These are phyloP conservation scores for Penicillium oxalicum DNA, from an alignment of 2,329 filamentous ascomycete genomes.

Conservation along the genomic window DNA sequence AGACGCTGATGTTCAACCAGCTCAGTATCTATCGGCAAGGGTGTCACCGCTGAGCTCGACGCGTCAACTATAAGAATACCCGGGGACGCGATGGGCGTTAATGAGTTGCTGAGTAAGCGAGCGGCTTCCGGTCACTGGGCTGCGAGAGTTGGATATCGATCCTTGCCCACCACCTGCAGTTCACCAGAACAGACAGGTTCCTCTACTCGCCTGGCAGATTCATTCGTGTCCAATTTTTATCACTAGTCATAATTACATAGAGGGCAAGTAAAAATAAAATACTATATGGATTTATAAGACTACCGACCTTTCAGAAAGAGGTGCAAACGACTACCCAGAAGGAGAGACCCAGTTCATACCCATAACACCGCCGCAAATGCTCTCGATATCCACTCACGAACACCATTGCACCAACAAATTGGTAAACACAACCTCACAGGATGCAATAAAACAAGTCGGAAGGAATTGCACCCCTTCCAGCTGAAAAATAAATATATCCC, in stretches of 20 bases:
- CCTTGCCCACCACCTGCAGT: not conserved
- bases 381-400: not conserved
- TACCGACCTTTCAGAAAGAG: conserved; percentile 8
- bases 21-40: no score
- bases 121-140: not conserved
- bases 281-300: not conserved
- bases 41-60: conserved; percentile 23
- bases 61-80: conserved; percentile 16
- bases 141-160: not conserved
- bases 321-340: conserved; percentile 2
- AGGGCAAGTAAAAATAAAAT: no score
- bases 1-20: no score
- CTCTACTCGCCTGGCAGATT: no score
- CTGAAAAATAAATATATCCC: no score
- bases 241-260: no score
- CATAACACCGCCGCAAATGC: not conserved
- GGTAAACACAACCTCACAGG: not conserved
- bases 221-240: no score
- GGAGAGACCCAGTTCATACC: conserved; percentile 2
- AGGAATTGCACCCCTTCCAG: not conserved
- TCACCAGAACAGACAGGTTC: not conserved
- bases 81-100: conserved; percentile 23
- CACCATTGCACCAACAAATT: not conserved
- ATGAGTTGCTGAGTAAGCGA: conserved; percentile 20
- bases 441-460: not conserved